These are phyloP conservation scores for Penicillium capsulatum DNA, from an alignment of 2,329 filamentous ascomycete genomes.

Conservation along the genomic window DNA sequence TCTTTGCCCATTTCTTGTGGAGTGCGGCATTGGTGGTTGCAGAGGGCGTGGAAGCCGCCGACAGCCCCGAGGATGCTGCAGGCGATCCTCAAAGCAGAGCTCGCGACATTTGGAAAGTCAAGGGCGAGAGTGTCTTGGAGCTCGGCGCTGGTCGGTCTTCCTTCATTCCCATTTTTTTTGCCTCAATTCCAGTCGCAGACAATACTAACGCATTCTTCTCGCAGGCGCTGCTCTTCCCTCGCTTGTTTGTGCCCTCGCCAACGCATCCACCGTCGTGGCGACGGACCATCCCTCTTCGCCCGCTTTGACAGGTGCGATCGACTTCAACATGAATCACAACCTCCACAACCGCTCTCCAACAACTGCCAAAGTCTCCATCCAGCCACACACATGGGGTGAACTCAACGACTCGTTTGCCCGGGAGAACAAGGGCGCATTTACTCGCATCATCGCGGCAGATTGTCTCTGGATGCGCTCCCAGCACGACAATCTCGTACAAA, in stretches of 20 bases:
- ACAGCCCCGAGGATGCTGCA: slow-evolving; percentile 10
- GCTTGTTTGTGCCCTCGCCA: slow-evolving; percentile 35
- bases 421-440: slow-evolving; percentile 41
- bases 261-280: slow-evolving; percentile 42
- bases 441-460: slow-evolving; percentile 56
- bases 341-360: slow-evolving; percentile 24
- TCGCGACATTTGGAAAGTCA: slow-evolving; percentile 40
- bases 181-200: too few species aligned
- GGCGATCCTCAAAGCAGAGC: slow-evolving; percentile 15
- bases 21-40: slow-evolving; percentile 49
- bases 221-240: slow-evolving; percentile 43
- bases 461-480: slow-evolving; percentile 58
- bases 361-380: slow-evolving; percentile 31
- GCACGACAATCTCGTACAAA: slow-evolving; percentile 53
- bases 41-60: slow-evolving; percentile 38
- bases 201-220: too few species aligned
- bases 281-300: slow-evolving; percentile 50
- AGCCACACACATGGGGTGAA: slow-evolving; percentile 55
- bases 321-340: slow-evolving; percentile 48
- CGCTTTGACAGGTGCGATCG: slow-evolving; percentile 41
- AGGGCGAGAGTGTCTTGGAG: slow-evolving; percentile 53
- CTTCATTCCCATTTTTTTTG: too few species aligned
- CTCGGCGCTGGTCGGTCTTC: slow-evolving; percentile 56
- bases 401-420: slow-evolving; percentile 39
- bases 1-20: slow-evolving; percentile 60